Conservation (phyloP, 352 stramenopile species). For the Globisporangium alternatum region DNA sequence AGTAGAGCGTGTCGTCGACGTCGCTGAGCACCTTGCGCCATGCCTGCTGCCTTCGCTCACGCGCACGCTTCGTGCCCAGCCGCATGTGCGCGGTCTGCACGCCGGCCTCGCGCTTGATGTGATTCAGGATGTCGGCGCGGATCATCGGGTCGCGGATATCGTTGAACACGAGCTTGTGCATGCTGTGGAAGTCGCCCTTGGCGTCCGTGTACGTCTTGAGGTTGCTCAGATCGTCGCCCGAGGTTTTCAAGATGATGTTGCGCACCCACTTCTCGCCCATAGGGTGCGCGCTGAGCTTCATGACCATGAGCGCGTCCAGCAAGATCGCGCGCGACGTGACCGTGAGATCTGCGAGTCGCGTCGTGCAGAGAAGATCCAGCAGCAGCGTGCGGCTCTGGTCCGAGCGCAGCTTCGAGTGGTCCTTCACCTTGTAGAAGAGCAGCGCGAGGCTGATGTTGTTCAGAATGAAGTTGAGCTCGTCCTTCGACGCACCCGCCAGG, state of each 20-base stretch:
- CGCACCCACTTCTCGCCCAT: conserved; percentile 94
- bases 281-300: conserved; percentile 95
- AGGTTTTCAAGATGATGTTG: conserved; percentile 96
- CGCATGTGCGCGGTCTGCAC: conserved; percentile 94
- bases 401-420: conserved; percentile 66
- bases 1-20: conserved; percentile 98
- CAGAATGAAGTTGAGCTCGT: conserved; percentile 97
- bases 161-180: conserved; percentile 98
- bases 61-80: conserved; percentile 82
- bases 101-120: conserved; percentile 93
- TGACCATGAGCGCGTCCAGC: conserved; percentile 95
- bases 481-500: conserved; percentile 91
- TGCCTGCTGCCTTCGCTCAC: conserved; percentile 78
- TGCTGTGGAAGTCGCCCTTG: conserved; percentile 95
- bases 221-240: conserved; percentile 94
- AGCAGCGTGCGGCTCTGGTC: conserved; percentile 91
- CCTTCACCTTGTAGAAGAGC: conserved; percentile 99
- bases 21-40: conserved; percentile 99
- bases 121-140: conserved; percentile 93
- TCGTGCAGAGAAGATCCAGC: conserved; percentile 93
- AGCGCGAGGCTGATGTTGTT: conserved; percentile 93
- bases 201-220: conserved; percentile 96
- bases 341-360: conserved; percentile 90
- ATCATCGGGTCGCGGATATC: conserved; percentile 89
- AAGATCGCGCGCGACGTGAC: conserved; percentile 91